A percentile compares a stretch with the other conserved stretches of the same genome.
These are phyloP conservation scores for Leishmania amazonensis DNA, from an alignment of 208 protist species.

Conservation along the genomic window DNA sequence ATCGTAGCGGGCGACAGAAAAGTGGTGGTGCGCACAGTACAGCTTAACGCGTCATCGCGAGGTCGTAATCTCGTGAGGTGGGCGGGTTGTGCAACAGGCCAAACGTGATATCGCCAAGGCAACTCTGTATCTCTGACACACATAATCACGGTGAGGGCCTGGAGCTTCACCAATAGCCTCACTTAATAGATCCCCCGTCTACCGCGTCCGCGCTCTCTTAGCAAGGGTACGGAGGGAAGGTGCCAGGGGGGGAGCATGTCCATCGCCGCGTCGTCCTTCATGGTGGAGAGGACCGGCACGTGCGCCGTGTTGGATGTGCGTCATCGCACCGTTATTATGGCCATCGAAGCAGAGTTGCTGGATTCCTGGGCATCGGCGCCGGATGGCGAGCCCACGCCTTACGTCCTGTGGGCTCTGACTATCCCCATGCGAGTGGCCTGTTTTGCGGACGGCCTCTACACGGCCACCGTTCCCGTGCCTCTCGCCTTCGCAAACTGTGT, in stretches of 20 bases:
- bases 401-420: constrained; percentile 32
- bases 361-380: not conserved
- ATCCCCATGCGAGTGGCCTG: constrained; percentile 14
- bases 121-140: not conserved
- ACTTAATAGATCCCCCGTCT: not conserved
- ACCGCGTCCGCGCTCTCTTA: not conserved
- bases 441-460: constrained; percentile 35
- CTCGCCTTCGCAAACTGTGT: constrained; percentile 12
- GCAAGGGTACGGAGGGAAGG: not conserved
- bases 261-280: constrained; percentile 16
- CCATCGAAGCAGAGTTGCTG: constrained; percentile 17
- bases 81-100: not conserved
- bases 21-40: not conserved
- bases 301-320: constrained; percentile 20
- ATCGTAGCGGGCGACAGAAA: not conserved
- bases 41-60: not conserved
- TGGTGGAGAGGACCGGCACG: constrained; percentile 17
- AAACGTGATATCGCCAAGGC: not conserved
- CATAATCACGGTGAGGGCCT: not conserved
- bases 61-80: not conserved
- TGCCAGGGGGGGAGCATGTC: constrained; percentile 1
- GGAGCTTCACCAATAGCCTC: not conserved
- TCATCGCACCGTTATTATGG: constrained; percentile 20
- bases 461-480: constrained; percentile 18
- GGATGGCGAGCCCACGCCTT: not conserved